These are phyloP conservation scores for Cyberlindnera lachancei DNA, from an alignment of 805 yeast genomes.

Conservation along the genomic window DNA sequence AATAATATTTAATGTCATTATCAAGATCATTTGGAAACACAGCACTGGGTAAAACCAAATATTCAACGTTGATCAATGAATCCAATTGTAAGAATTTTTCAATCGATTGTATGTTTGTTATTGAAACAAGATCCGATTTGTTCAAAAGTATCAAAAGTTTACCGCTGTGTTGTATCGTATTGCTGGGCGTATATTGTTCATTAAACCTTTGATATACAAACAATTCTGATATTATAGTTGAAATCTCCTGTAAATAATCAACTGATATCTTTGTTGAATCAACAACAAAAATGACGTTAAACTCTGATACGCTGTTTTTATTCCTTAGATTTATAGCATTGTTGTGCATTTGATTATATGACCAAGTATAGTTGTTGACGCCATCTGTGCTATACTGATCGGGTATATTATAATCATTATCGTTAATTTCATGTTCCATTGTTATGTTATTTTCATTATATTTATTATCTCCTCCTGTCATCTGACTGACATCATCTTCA, in stretches of 20 bases:
- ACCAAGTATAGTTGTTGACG: no score
- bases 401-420: no score
- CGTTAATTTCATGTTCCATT: no score
- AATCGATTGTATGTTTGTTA: slow-evolving; percentile 5
- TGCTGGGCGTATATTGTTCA: no score
- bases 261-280: slow-evolving; percentile 14
- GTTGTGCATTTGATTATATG: no score
- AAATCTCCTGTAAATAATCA: slow-evolving; percentile 8
- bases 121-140: slow-evolving; percentile 12
- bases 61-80: slow-evolving; percentile 7
- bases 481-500: no score
- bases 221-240: slow-evolving; percentile 4
- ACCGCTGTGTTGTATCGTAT: background rate
- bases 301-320: no score
- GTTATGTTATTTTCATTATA: no score
- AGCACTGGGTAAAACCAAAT: slow-evolving; percentile 15
- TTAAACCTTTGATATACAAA: slow-evolving; percentile 2
- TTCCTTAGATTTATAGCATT: no score
- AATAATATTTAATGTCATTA: no score
- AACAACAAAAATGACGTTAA: slow-evolving; percentile 14
- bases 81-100: slow-evolving; percentile 9
- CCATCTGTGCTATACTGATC: no score
- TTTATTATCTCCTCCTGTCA: no score
- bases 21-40: slow-evolving; percentile 5
- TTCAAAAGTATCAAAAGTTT: slow-evolving; percentile 16